Percentiles rank a stretch among this genome's conserved stretches.
Evolutionary conservation across 2,329 filamentous ascomycete species (phyloP).

Genomic region (Fusarium praegraminearum): DNA sequence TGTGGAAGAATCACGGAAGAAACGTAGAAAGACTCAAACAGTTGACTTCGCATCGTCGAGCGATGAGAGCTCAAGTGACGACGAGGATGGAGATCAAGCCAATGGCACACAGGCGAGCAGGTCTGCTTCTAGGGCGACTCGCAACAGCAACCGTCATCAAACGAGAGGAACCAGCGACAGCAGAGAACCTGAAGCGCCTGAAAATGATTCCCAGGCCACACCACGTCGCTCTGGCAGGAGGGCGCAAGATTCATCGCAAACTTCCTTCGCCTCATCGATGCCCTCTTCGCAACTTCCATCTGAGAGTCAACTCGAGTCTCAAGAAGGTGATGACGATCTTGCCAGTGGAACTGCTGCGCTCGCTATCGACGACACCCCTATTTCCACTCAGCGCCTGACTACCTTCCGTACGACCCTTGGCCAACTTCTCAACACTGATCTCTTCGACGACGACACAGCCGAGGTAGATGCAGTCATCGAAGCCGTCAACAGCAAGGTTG

Average conservation of each 20-base stretch:
- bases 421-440: conserved; percentile 79
- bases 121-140: conserved; percentile 49
- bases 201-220: conserved; percentile 50
- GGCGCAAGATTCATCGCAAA: conserved; percentile 57
- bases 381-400: conserved; percentile 72
- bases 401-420: conserved; percentile 86
- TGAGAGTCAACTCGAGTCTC: conserved; percentile 57
- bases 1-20: conserved; percentile 82
- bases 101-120: conserved; percentile 56
- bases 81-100: conserved; percentile 67
- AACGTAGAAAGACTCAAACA: conserved; percentile 78
- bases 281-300: conserved; percentile 76
- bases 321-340: conserved; percentile 59
- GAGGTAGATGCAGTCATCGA: conserved; percentile 79
- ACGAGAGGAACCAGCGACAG: conserved; percentile 44
- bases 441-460: conserved; percentile 91
- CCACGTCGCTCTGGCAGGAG: conserved; percentile 59
- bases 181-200: conserved; percentile 59
- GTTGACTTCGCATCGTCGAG: conserved; percentile 69
- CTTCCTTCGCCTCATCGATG: conserved; percentile 82
- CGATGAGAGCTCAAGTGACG: conserved; percentile 69
- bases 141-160: conserved; percentile 40
- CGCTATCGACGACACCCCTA: conserved; percentile 60
- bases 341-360: conserved; percentile 57
- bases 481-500: conserved; percentile 81